Evolutionary conservation across 2,329 filamentous ascomycete species (phyloP), one percentile per base, ranked within the genome.

Genomic region (Lasiodiplodia theobromae): DNA sequence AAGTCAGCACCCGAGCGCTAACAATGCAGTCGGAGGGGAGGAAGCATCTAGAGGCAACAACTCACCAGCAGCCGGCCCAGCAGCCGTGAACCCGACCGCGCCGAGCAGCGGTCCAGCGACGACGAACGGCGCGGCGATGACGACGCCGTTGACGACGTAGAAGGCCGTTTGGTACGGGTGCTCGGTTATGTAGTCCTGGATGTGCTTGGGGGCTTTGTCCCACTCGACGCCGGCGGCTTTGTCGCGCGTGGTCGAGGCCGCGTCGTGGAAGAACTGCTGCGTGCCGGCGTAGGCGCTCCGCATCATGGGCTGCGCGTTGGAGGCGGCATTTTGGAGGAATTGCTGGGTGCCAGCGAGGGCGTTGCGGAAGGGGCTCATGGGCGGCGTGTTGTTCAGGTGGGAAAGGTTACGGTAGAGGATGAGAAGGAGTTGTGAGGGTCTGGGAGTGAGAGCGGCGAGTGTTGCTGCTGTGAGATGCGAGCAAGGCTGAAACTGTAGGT

Each of bases 81-180:
- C 53, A 2, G 73, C 66, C 37, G 70, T 69, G 56, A 76, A 74
- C 1, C 75, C 75, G 2, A 74, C 49, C 7, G 69, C 66, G n/a
- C 58, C 69, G 18, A 77, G 71, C 53, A 75, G 28, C 0, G 75
- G 75, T 0, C 71, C 71, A 2, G 72, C 73, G 10, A 71, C 71
- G 21, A 72, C 71, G 25, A 71, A 71, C 5, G 75, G 75, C 0
- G 70, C 73, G 38, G 71, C 65, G 3, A 76, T 53, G 7, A 75
- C 65, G n/a, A 75, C 69, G 1, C 70, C 71, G 69, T 74, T 74
- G 18, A 71, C 71, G 10, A 73, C 67, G 47, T 74, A 72, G 38
- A 76, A 72, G 25, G 64, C 66, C 5, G 73, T 74, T 64, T 75
- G 71, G 34, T 74, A 73, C 1, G 74, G 74, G n/a, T 76, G 73